phyloP scores from a whole-genome alignment of 1,284 basidiomycete genomes.

The Fomitiporia mediterranea region DNA sequence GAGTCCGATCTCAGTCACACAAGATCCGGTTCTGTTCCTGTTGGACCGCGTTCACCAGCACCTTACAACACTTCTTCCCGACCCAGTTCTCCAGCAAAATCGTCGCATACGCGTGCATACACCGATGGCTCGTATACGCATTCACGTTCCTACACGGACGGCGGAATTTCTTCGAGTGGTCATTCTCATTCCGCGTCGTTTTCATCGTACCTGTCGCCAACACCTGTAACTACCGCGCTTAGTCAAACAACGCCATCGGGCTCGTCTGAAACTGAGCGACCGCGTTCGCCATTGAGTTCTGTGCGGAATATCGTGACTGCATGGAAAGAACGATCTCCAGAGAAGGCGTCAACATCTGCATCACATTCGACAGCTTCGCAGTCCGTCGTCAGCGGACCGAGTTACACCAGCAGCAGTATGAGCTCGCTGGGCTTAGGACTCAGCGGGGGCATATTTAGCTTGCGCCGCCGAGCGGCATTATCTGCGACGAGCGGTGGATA shows the following conservation, averaged over 20 bases:
- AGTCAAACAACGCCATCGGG: not conserved
- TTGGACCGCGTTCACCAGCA: constrained; percentile 44
- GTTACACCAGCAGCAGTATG: constrained; percentile 29
- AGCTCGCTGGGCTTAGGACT: constrained; percentile 27
- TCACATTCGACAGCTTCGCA: constrained; percentile 27
- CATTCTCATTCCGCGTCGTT: not conserved
- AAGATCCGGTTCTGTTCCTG: constrained; percentile 27
- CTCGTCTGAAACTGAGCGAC: constrained; percentile 16
- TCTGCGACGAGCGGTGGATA: not conserved
- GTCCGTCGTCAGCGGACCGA: constrained; percentile 30
- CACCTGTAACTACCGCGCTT: not conserved
- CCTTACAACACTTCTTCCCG: constrained; percentile 28
- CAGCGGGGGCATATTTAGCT: constrained; percentile 55
- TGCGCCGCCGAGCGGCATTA: constrained; percentile 53
- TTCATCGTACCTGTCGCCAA: constrained; percentile 4
- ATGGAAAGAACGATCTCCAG: constrained; percentile 62
- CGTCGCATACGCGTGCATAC: constrained; percentile 9
- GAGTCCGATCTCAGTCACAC: constrained; percentile 45
- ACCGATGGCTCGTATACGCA: constrained; percentile 5
- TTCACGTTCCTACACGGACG: constrained; percentile 5
- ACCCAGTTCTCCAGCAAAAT: constrained; percentile 17
- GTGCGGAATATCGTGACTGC: constrained; percentile 76
- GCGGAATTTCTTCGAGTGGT: not conserved
- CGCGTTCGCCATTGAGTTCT: constrained; percentile 61
- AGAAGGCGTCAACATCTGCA: constrained; percentile 27